Conservation (phyloP, 1,284 basidiomycete genomes). For the Prillingera fragicola region DNA sequence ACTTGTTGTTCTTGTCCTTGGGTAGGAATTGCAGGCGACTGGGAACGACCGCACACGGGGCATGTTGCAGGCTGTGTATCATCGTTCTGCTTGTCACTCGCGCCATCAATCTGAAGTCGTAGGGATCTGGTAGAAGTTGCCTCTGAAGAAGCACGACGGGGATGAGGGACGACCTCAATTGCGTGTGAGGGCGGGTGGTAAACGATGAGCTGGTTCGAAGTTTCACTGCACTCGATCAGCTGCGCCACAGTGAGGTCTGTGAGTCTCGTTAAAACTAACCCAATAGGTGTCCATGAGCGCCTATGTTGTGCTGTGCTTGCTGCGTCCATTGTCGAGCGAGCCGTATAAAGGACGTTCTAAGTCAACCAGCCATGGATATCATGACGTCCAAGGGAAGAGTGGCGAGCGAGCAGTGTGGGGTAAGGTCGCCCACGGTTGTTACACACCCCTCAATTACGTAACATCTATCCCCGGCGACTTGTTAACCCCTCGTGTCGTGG, state of each 20-base stretch:
- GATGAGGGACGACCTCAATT: slow-evolving; percentile 55
- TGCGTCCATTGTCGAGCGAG: too few relatives aligned
- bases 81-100: neutral
- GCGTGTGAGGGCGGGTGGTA: slow-evolving; percentile 83
- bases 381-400: neutral
- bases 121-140: slow-evolving; percentile 4
- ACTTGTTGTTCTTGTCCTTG: neutral
- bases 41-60: slow-evolving; percentile 34
- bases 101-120: too few relatives aligned
- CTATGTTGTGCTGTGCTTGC: neutral
- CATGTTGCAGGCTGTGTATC: slow-evolving; percentile 25
- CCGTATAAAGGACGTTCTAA: neutral
- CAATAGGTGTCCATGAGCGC: slow-evolving; percentile 25
- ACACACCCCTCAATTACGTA: too few relatives aligned
- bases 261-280: slow-evolving; percentile 8
- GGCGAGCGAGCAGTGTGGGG: too few relatives aligned
- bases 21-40: neutral
- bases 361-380: neutral
- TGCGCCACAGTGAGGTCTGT: neutral
- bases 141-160: slow-evolving; percentile 22
- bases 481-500: too few relatives aligned
- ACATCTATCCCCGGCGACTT: too few relatives aligned
- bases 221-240: slow-evolving; percentile 46
- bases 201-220: slow-evolving; percentile 76
- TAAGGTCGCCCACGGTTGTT: too few relatives aligned